Percentiles rank a stretch among this genome's conserved stretches.
phyloP scores from a whole-genome alignment of 768 basidiomycete genomes.

The Neoboletus subvelutipes region DNA sequence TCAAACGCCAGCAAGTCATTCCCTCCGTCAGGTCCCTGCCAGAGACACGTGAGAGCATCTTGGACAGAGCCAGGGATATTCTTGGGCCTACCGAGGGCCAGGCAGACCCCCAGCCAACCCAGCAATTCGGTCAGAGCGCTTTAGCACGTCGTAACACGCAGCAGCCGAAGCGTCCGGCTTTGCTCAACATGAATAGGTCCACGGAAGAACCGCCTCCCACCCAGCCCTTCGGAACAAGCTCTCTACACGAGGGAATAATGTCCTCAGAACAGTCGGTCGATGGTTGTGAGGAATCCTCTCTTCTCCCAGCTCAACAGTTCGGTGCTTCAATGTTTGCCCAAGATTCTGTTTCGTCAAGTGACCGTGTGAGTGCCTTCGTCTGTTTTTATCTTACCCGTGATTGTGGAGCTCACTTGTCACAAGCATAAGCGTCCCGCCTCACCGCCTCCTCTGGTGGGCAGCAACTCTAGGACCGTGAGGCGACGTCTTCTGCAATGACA shows the following conservation, averaged over 20 bases:
- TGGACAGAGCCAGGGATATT: slow-evolving; percentile 38
- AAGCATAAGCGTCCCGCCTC: slow-evolving; percentile 18
- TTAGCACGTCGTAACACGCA: slow-evolving; percentile 19
- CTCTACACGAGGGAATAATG: slow-evolving; percentile 22
- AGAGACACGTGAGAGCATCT: slow-evolving; percentile 45
- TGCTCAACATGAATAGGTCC: background rate
- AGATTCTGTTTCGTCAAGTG: background rate
- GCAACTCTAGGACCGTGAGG: slow-evolving; percentile 9
- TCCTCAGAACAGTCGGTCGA: background rate
- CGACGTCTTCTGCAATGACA: slow-evolving; percentile 13
- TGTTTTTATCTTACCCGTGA: background rate
- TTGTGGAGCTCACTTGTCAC: too few species aligned
- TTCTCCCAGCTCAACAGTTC: background rate
- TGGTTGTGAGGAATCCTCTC: background rate
- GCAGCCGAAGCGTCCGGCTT: background rate
- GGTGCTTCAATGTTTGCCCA: slow-evolving; percentile 22
- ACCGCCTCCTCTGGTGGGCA: background rate
- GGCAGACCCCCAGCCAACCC: slow-evolving; percentile 24
- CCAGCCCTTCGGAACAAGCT: slow-evolving; percentile 43
- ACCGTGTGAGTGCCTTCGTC: slow-evolving; percentile 11
- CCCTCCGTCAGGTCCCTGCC: slow-evolving; percentile 47
- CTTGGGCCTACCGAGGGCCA: slow-evolving; percentile 21
- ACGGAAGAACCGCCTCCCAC: slow-evolving; percentile 28
- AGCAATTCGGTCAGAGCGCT: slow-evolving; percentile 34
- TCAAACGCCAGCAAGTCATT: slow-evolving; percentile 36